A percentile compares a stretch with the other conserved stretches of the same genome.
Conservation (phyloP, 768 basidiomycete species). For the Trametes sanguinea region DNA sequence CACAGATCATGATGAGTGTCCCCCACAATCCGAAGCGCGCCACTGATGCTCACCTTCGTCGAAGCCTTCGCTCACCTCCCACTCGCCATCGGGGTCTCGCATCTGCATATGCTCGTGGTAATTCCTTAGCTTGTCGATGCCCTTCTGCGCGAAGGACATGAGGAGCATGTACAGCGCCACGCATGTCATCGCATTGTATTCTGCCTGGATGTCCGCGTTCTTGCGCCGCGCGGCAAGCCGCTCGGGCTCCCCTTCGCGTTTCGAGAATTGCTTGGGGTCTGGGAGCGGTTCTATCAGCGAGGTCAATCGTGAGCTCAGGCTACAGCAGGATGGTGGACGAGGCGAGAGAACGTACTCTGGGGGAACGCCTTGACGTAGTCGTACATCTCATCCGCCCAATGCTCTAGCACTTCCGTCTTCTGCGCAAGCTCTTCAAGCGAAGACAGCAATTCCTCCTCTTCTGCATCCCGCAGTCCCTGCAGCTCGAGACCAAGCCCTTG, state of each 20-base stretch:
- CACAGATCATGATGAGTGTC: not conserved
- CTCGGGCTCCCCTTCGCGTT: conserved; percentile 71
- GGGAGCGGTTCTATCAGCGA: conserved; percentile 67
- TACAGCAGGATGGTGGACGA: too few relatives aligned
- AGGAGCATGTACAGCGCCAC: conserved; percentile 89
- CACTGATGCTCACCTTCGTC: conserved; percentile 62
- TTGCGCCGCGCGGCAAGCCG: conserved; percentile 67
- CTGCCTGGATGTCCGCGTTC: conserved; percentile 76
- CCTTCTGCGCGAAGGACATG: conserved; percentile 91
- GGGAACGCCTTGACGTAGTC: conserved; percentile 84
- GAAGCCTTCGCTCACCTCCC: conserved; percentile 77
- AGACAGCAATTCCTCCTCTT: conserved; percentile 83
- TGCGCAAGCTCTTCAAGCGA: conserved; percentile 88
- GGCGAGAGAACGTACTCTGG: conserved; percentile 58
- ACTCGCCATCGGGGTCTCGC: conserved; percentile 73
- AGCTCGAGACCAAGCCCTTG: conserved; percentile 36
- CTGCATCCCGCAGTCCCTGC: conserved; percentile 54
- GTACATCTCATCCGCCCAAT: conserved; percentile 95
- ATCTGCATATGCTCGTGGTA: conserved; percentile 83
- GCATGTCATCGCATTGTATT: conserved; percentile 81
- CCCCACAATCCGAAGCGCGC: not conserved
- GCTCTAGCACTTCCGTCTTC: conserved; percentile 91
- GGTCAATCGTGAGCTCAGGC: conserved; percentile 14
- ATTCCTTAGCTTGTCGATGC: conserved; percentile 79
- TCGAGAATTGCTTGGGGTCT: conserved; percentile 73